Conservation (phyloP, 345 rosid species). For the Gynandropsis gynandra region DNA sequence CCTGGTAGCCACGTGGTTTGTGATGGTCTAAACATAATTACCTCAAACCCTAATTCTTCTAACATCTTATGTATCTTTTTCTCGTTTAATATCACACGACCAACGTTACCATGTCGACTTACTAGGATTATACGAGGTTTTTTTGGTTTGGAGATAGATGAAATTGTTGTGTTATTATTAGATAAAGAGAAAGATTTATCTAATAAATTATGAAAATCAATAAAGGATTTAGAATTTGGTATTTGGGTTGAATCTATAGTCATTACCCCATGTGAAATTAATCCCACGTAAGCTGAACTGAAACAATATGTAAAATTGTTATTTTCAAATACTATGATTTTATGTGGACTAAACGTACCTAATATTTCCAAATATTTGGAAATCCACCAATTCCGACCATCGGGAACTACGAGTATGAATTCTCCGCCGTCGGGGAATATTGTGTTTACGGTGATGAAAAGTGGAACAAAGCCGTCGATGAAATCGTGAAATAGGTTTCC, state of each 20-base stretch:
- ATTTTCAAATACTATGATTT: slow-evolving; percentile 32
- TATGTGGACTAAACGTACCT: slow-evolving; percentile 34
- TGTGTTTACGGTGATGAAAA: slow-evolving; percentile 44
- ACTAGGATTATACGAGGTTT: slow-evolving; percentile 26
- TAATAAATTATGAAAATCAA: slow-evolving; percentile 35
- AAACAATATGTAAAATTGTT: slow-evolving; percentile 46
- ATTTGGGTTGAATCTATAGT: slow-evolving; percentile 23
- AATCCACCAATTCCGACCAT: slow-evolving; percentile 56
- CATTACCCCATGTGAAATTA: slow-evolving; percentile 48
- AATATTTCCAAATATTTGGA: slow-evolving; percentile 36
- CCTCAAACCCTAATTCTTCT: slow-evolving; percentile 45
- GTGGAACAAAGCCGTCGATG: slow-evolving; percentile 55
- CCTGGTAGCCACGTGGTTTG: slow-evolving; percentile 20
- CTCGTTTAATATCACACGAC: slow-evolving; percentile 36
- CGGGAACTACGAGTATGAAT: slow-evolving; percentile 36
- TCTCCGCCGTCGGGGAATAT: slow-evolving; percentile 33
- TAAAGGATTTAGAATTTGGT: slow-evolving; percentile 32
- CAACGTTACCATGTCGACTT: slow-evolving; percentile 21
- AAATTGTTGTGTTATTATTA: not conserved
- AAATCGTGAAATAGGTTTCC: slow-evolving; percentile 65
- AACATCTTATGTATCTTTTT: slow-evolving; percentile 18
- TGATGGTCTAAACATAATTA: slow-evolving; percentile 29
- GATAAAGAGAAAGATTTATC: slow-evolving; percentile 29
- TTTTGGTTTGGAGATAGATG: not conserved
- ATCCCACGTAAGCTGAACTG: slow-evolving; percentile 41